phyloP scores from a whole-genome alignment of 345 rosid species.

The Excoecaria agallocha region DNA sequence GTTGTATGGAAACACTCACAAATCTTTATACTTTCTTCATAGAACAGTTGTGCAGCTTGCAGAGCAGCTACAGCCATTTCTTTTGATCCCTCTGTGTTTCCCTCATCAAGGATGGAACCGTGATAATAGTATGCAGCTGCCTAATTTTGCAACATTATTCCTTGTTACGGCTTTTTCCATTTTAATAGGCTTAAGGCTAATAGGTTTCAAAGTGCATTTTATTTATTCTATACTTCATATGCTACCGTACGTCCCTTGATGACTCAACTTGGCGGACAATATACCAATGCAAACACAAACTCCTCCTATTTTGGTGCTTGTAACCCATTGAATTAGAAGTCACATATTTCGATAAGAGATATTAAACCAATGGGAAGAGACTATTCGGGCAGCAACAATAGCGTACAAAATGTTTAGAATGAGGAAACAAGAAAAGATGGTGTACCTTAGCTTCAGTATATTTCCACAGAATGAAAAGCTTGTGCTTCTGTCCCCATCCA shows the following conservation, averaged over 20 bases:
- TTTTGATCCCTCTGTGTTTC: conserved; percentile 2
- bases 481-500: conserved; percentile 15
- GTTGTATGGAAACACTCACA: conserved; percentile 7
- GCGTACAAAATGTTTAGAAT: neutral
- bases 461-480: conserved; percentile 14
- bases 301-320: neutral
- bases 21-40: neutral
- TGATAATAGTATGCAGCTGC: conserved; percentile 17
- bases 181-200: neutral
- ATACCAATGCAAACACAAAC: too few relatives aligned
- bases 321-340: neutral
- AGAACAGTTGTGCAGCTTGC: conserved; percentile 1
- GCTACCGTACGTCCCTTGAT: neutral
- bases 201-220: neutral
- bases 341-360: neutral
- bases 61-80: conserved; percentile 7
- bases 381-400: neutral
- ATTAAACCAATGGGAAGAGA: neutral
- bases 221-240: neutral
- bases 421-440: neutral
- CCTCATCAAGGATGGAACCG: conserved; percentile 4
- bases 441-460: conserved; percentile 14
- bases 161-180: neutral
- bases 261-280: neutral
- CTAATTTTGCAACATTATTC: neutral